These are phyloP conservation scores for Botrytis galanthina DNA, from an alignment of 2,329 filamentous ascomycete genomes.

Conservation along the genomic window DNA sequence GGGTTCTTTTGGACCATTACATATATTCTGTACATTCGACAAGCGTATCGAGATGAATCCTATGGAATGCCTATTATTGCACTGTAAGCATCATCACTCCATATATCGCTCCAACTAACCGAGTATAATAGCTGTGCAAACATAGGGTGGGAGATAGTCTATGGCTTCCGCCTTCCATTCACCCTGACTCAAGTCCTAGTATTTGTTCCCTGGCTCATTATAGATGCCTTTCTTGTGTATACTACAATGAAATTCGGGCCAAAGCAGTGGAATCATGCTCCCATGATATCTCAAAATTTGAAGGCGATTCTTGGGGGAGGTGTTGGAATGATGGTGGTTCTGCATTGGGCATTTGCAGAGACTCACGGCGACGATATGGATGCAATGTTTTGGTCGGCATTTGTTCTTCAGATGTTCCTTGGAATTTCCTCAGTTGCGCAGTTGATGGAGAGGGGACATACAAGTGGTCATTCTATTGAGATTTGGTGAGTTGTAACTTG, in stretches of 20 bases:
- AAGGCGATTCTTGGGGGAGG: background rate
- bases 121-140: background rate
- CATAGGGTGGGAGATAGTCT: background rate
- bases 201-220: background rate
- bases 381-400: background rate
- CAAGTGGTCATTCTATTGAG: background rate
- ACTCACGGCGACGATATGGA: background rate
- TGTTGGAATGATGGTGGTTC: background rate
- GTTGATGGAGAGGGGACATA: background rate
- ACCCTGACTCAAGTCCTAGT: background rate
- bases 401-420: background rate
- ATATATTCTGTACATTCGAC: background rate
- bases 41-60: conserved; percentile 8
- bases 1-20: background rate
- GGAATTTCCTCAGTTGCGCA: conserved; percentile 2
- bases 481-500: background rate
- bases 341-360: background rate
- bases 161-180: background rate
- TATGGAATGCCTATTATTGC: conserved; percentile 10
- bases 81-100: background rate
- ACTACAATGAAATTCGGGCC: background rate
- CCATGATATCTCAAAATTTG: background rate
- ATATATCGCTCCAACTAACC: background rate
- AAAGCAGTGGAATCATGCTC: background rate
- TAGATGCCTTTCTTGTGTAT: background rate